Evolutionary conservation across 78 protist species (phyloP).

Genomic region (Corallochytrium limacisporum): DNA sequence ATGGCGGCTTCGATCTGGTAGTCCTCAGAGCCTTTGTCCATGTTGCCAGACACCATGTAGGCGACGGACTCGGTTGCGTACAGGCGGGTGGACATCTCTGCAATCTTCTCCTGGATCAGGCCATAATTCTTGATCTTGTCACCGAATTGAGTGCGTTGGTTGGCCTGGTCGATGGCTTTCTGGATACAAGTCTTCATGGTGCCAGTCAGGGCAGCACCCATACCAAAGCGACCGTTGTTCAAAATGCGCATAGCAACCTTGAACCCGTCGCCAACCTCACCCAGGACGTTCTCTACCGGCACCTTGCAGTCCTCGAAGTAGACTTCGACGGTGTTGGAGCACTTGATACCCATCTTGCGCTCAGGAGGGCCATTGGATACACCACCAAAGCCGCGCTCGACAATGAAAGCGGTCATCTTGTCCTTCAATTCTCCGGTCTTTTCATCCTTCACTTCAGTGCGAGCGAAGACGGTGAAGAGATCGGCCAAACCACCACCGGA

Average conservation of each 20-base stretch:
- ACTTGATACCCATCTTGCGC: slow-evolving; percentile 7
- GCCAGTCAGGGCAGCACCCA: slow-evolving; percentile 1
- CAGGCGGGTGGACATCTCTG: not conserved
- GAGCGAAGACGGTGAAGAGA: slow-evolving; percentile 19
- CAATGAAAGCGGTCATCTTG: slow-evolving; percentile 17
- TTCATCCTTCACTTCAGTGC: not conserved
- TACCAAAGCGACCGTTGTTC: slow-evolving; percentile 22
- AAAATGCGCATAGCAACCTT: slow-evolving; percentile 17
- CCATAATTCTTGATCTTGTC: not conserved
- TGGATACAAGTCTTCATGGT: not conserved
- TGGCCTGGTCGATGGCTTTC: not conserved
- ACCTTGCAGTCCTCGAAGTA: not conserved
- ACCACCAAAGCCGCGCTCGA: slow-evolving; percentile 13
- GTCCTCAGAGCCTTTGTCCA: not conserved
- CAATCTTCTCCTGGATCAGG: slow-evolving; percentile 9
- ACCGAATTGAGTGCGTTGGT: slow-evolving; percentile 4
- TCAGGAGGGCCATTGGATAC: slow-evolving; percentile 8
- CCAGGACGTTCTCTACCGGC: slow-evolving; percentile 21
- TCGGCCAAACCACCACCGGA: slow-evolving; percentile 20
- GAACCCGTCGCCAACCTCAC: slow-evolving; percentile 2
- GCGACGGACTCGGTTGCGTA: slow-evolving; percentile 7
- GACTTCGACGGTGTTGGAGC: slow-evolving; percentile 1
- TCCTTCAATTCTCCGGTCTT: not conserved
- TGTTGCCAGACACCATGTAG: not conserved
- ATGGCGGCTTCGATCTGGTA: slow-evolving; percentile 4